phyloP scores from a whole-genome alignment of 1,284 basidiomycete genomes.

The Cystobasidium sp. region DNA sequence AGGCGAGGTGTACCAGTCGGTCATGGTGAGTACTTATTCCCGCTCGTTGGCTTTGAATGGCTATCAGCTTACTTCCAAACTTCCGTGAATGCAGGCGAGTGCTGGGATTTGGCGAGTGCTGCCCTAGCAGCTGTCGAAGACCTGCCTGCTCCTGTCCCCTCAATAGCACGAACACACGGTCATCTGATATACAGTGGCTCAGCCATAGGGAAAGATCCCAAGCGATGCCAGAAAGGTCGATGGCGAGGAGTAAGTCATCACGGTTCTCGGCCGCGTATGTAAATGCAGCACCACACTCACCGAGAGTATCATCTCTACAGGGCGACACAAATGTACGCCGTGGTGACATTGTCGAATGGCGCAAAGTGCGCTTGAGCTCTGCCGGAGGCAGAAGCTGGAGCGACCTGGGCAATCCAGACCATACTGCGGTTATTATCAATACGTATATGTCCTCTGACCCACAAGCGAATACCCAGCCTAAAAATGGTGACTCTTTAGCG shows the following conservation, averaged over 20 bases:
- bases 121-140: slow-evolving; percentile 62
- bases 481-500: slow-evolving; percentile 42
- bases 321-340: slow-evolving; percentile 63
- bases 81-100: slow-evolving; percentile 56
- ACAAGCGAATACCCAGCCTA: slow-evolving; percentile 18
- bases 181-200: slow-evolving; percentile 63
- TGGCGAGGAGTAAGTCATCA: slow-evolving; percentile 60
- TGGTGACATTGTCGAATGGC: slow-evolving; percentile 67
- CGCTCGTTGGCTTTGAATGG: background rate
- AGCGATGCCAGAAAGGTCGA: slow-evolving; percentile 58
- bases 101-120: slow-evolving; percentile 66
- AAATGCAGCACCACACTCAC: background rate
- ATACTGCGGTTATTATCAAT: slow-evolving; percentile 51
- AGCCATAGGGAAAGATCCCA: slow-evolving; percentile 50
- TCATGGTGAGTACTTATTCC: slow-evolving; percentile 56
- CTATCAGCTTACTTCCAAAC: background rate
- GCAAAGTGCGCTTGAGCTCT: slow-evolving; percentile 46
- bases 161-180: slow-evolving; percentile 64
- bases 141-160: slow-evolving; percentile 62
- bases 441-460: slow-evolving; percentile 8
- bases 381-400: slow-evolving; percentile 28
- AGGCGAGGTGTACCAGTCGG: slow-evolving; percentile 61
- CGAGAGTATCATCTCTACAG: background rate
- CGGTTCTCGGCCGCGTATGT: background rate
- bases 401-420: slow-evolving; percentile 41